Base-by-base conservation (phyloP, 2,329 filamentous ascomycete species). In the Talaromyces sp. region DNA sequence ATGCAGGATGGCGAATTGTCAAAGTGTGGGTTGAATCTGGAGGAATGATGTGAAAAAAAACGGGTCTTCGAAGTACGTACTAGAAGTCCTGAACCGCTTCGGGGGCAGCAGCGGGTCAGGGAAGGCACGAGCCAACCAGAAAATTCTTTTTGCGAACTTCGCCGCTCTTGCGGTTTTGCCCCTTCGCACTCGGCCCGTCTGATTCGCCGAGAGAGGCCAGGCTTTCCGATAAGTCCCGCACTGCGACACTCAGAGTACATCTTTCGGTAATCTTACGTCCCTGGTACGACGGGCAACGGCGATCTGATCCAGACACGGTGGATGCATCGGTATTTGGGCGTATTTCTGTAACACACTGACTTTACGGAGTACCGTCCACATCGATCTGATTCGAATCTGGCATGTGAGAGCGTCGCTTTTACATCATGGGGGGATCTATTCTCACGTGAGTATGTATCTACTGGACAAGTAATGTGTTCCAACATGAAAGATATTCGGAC, bases 81-180 rank as follows among this genome's bases (percentile, higher is more conserved):
- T 9, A 9, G 54, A 40, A 31, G n/a, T 35, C 33, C 52, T 37
- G 52, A 23, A 28, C 33, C 52, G 33, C 23, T 61, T 35, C n/a
- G 52, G 33, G 35, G 52, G 35, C 11, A 55, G 50, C 48, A 18
- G 46, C 31, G 48, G 33, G 48, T n/a, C 18, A 31, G 59, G 48
- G 48, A 52, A 54, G 48, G 50, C 39, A 60, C 50, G 46, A 33
- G 58, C 54, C 54, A 57, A 57, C 37, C 35, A 42, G 54, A 42
- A 42, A 42, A 35, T 12, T 42, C 18, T 25, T 16, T 14, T 28
- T 5, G 35, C 33, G 6, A 18, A 6, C 11, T 57, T 42, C 42
- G 35, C 37, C 37, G 33, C 54, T 42, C 54, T 16, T 40, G 54
- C 37, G 33, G 35, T 42, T 35, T 16, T 40, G 54, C 54, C 35